Evolutionary conservation across 1,284 basidiomycete genomes (phyloP).

Genomic region (Neotropicomus parvogracilis): DNA sequence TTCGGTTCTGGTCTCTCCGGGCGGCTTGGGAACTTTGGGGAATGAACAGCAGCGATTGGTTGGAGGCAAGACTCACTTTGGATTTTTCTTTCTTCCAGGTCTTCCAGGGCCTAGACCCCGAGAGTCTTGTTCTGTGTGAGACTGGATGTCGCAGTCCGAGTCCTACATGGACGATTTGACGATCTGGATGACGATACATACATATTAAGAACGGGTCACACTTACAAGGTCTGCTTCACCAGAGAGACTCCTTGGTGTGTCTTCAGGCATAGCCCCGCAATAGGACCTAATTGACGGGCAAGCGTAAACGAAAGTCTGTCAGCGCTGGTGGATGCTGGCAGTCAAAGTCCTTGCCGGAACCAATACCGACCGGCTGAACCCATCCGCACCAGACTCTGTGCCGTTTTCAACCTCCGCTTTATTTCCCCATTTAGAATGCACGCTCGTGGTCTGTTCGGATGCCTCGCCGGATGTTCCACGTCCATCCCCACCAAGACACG

Average conservation of each 20-base stretch:
- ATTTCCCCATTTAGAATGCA: not conserved
- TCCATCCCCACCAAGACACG: no score
- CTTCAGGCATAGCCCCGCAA: conserved; percentile 27
- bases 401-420: conserved; percentile 3
- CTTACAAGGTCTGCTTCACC: conserved; percentile 26
- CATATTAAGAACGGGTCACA: conserved; percentile 12
- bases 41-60: conserved; percentile 19
- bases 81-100: conserved; percentile 82
- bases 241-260: conserved; percentile 30
- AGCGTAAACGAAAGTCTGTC: no score
- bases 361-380: conserved; percentile 22
- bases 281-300: no score
- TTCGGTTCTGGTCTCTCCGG: conserved; percentile 84
- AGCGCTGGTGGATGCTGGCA: conserved; percentile 9
- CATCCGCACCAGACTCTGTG: conserved; percentile 10
- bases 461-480: no score
- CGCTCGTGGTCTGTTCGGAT: no score
- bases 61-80: conserved; percentile 51
- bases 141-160: conserved; percentile 63
- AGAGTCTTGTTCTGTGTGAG: conserved; percentile 38
- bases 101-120: conserved; percentile 51
- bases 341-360: conserved; percentile 5
- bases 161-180: conserved; percentile 39
- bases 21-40: conserved; percentile 72
- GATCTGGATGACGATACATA: conserved; percentile 13